Base-by-base conservation (phyloP, 2,329 filamentous ascomycete genomes). In the Cercospora beticola region DNA sequence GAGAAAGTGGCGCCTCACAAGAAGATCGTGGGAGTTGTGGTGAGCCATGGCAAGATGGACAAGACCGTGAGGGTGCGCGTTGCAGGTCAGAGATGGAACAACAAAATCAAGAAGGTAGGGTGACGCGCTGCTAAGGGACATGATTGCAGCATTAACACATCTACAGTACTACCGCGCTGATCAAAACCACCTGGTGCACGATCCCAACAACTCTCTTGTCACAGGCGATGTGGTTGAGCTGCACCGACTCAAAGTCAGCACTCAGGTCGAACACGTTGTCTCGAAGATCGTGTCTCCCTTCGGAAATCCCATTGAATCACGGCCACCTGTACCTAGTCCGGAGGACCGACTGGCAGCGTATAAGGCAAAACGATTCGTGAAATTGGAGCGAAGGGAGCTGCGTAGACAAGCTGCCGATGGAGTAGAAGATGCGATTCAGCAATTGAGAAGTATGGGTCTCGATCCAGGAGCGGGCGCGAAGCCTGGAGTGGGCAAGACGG, bases 41-140 rank as follows among this genome's bases (percentile, higher is more conserved):
- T 94, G 61, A 92, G 91, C 52, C 88, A 91, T 6, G 92, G 92
- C 21, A 85, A 89, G 68, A 93, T 93, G 90, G 82, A 88, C 68
- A 92, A 90, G 81, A 93, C 91, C 2, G 90, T 93, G 67, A 93
- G 92, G 81, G 92, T 94, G 70, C 87, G 89, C 72, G 85, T 94
- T 14, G 89, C 90, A 62, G 86, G 85, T 14, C 87, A 89, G 77
- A 86, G 87, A 77, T 94, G 90, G 89, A 91, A 94, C 78, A 86
- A 85, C 68, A 84, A 86, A 70, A 86, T 94, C 65, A 85, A 89
- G 78, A 94, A 94, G 85, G 91, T 92, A 78, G 64, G 76, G 28
- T 26, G 12, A 30, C n/a, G 26, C 31, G 16, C 16, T 59, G 56
- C 30, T 31, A 12, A 4, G 23, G 49, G 33, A 56, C 33, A 57